Base-by-base conservation (phyloP, 78 protist species). In the slime mould (Dictyostelium discoideum) region DNA sequence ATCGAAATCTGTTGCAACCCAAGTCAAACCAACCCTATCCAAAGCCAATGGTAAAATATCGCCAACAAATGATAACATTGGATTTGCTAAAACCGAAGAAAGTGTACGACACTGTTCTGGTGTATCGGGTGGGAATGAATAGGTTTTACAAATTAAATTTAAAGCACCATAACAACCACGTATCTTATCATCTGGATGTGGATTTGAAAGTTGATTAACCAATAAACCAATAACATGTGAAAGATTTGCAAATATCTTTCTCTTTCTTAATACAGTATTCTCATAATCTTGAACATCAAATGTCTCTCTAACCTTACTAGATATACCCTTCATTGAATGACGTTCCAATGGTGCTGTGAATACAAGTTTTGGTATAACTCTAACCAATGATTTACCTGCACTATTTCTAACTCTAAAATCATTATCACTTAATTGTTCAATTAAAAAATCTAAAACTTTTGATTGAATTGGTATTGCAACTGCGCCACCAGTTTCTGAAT, bases 291-390 rank as follows among this genome's bases (percentile, higher is more conserved):
- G 82, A 13, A 82, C 95, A 82, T 90, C 95, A 50, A 82, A 90
- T 22, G 88, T 46, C 10, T 90, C 84, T 44, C 88, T 44, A 13
- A 90, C 88, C 5, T 79, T 90, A 14, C 50, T 46, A 14, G 95
- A 77, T 29, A 90, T 48, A 54, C 89, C 95, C 54, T 90, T 90
- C 85, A 90, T 72, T 22, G 95, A 83, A 32, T 83, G 78, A 14
- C 88, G n/a, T 80, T 90, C 88, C 16, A 90, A 85, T 32, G 95
- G 95, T 82, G 95, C 88, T n/a, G 95, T 82, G 54, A 90, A 90
- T 20, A 90, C 95, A 14, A 90, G 24, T 54, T 32, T 90, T 37
- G 95, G 95, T 0, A 90, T 82, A 3, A 90, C 84, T 39, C 72
- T 82, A 18, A 90, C 95, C n/a, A 90, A 60, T 24, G 95, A 78